Base-by-base conservation (phyloP, 345 rosid genomes). In the Cochlearia excelsa region DNA sequence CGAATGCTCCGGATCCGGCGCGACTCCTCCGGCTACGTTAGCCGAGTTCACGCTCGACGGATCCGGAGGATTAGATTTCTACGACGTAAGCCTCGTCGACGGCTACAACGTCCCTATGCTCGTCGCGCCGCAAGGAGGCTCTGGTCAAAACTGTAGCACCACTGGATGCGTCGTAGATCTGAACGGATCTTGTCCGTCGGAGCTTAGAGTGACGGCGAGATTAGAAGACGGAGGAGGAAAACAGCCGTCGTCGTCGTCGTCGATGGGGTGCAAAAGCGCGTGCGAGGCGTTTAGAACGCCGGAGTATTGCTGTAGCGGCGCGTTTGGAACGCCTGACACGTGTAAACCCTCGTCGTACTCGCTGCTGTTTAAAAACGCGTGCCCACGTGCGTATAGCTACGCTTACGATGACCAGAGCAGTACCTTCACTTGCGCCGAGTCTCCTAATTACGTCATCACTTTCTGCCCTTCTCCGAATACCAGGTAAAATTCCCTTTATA, bases 311-410 rank as follows among this genome's bases (percentile, higher is more conserved):
- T 90, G 97, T 67, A 83, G 75, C 61, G 97, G 97, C 26, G 94
- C 74, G 42, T 80, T 52, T 11, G 68, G 69, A 0, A 77, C 89
- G 3, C 97, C 97, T 5, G 88, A 82, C 43, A 77, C 79, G 11
- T 93, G 99, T 73, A 77, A 78, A 60, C 95, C 99, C 2, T 83
- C 96, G 4, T 59, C 82, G 3, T 93, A 87, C 66, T 84, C 99
- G n/a, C 61, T 63, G 77, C 59, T 70, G 3, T 93, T 93, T 58
- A 93, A 93, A 77, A 81, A 30, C 51, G 92, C 88, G 4, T 93
- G 97, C 26, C 99, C 97, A 29, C 76, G 59, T 56, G 99, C 99
- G 6, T 93, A 89, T 78, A 93, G 99, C 84, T 93, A 93, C 47
- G 99, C 99, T 3, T 94, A 90, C 57, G 99, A 94, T 68, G 99